A percentile compares a stretch with the other conserved stretches of the same genome.
These are phyloP conservation scores for Conidiobolus incongruus DNA, from an alignment of 371 early-diverging fungal species.

Conservation along the genomic window DNA sequence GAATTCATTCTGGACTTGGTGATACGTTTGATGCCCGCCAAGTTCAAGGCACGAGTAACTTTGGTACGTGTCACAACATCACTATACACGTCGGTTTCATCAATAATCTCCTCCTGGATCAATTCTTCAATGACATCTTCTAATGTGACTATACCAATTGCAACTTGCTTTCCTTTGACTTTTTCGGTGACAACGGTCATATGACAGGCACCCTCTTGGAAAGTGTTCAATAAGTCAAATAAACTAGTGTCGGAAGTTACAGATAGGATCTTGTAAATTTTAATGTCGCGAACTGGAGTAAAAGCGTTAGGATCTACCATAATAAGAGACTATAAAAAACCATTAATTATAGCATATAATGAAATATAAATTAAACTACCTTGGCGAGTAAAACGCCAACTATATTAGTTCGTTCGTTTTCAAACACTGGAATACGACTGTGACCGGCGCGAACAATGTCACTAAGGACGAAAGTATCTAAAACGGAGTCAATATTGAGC, in stretches of 20 bases:
- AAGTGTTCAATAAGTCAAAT: conserved; percentile 76
- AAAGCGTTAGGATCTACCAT: conserved; percentile 65
- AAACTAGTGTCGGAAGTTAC: conserved; percentile 48
- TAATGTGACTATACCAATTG: conserved; percentile 76
- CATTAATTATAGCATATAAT: neutral
- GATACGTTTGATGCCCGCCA: too few relatives aligned
- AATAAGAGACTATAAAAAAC: conserved; percentile 25
- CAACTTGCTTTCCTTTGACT: too few relatives aligned
- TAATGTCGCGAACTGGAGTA: conserved; percentile 36
- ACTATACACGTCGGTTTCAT: conserved; percentile 84
- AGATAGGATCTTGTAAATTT: conserved; percentile 46
- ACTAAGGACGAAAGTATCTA: conserved; percentile 39
- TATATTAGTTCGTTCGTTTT: conserved; percentile 33
- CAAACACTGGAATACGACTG: conserved; percentile 73
- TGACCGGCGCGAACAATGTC: conserved; percentile 67
- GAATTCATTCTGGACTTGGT: too few relatives aligned
- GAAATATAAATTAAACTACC: conserved; percentile 1
- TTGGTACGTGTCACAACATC: conserved; percentile 26
- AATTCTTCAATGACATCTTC: conserved; percentile 95
- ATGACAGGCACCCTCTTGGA: conserved; percentile 73
- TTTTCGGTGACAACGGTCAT: too few relatives aligned
- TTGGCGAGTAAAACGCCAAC: conserved; percentile 78
- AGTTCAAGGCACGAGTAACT: conserved; percentile 12
- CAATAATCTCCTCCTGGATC: conserved; percentile 77
- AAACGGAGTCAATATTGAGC: conserved; percentile 33